These are phyloP conservation scores for Cardamine resedifolia DNA, from an alignment of 345 rosid species.

Conservation along the genomic window DNA sequence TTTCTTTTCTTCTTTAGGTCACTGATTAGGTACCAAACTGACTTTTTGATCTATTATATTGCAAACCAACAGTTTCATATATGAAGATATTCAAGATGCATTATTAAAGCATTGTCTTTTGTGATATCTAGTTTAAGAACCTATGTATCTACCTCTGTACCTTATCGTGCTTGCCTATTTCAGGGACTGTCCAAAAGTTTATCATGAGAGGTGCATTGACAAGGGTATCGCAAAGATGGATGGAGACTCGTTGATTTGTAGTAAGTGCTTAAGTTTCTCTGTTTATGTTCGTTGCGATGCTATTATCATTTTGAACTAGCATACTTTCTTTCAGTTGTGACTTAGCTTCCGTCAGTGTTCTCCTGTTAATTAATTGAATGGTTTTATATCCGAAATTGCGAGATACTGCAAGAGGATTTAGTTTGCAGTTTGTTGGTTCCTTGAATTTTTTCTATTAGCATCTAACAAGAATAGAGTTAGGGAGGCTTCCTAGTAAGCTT, in stretches of 20 bases:
- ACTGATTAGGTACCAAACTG: background rate
- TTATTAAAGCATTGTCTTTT: background rate
- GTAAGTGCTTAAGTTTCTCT: slow-evolving; percentile 23
- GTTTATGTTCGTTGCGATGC: background rate
- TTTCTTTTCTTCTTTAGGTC: background rate
- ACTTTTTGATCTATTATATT: background rate
- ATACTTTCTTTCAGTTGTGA: background rate
- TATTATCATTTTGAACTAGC: slow-evolving; percentile 1
- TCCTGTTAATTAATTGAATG: slow-evolving; percentile 1
- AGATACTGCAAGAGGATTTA: background rate
- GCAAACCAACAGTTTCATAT: background rate
- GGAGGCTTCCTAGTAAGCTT: too few species aligned
- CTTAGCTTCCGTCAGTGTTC: background rate
- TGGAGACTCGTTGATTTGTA: slow-evolving; percentile 31
- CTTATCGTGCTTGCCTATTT: slow-evolving; percentile 7
- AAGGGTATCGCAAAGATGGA: background rate
- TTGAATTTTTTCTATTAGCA: too few species aligned
- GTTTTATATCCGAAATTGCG: background rate
- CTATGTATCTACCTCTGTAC: background rate
- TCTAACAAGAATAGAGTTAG: background rate
- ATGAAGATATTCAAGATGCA: background rate
- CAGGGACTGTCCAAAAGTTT: slow-evolving; percentile 42
- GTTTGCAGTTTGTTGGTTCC: background rate
- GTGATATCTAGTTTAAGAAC: background rate
- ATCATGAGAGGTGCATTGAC: slow-evolving; percentile 28